Evolutionary conservation across 140 eudicot species (phyloP).

Genomic region (Oenanthe javanica): DNA sequence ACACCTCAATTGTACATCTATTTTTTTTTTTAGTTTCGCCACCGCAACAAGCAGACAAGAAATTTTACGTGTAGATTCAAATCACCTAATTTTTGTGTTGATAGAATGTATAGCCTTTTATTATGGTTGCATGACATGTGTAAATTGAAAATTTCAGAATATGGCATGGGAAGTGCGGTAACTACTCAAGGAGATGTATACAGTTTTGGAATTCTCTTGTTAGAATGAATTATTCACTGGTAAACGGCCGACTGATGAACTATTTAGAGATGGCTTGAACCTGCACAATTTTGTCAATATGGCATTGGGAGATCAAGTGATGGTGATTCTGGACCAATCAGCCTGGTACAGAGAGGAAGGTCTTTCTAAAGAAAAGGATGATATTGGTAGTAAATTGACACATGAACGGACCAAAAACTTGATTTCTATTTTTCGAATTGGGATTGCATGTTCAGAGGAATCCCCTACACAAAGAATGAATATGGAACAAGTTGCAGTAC

Average conservation of each 20-base stretch:
- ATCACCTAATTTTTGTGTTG: no score
- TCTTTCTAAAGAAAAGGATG: not conserved
- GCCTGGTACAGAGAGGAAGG: not conserved
- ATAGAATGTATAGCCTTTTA: not conserved
- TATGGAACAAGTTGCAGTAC: constrained; percentile 1
- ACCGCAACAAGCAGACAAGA: no score
- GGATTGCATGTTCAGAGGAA: constrained; percentile 15
- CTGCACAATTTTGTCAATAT: constrained; percentile 17
- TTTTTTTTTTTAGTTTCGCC: not conserved
- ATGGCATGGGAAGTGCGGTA: constrained; percentile 17
- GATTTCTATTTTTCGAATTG: constrained; percentile 14
- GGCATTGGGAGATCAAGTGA: constrained; percentile 14
- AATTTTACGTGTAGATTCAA: not conserved
- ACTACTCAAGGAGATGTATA: constrained; percentile 16
- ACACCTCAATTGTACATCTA: not conserved
- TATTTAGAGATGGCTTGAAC: constrained; percentile 8
- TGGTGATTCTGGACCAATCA: constrained; percentile 16
- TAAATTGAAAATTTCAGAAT: constrained; percentile 9
- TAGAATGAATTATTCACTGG: constrained; percentile 18
- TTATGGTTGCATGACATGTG: not conserved
- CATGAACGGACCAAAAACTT: not conserved
- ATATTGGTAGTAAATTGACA: not conserved
- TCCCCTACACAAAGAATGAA: constrained; percentile 15
- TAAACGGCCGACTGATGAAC: constrained; percentile 17
- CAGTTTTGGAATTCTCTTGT: constrained; percentile 20